phyloP scores from a whole-genome alignment of 2,329 filamentous ascomycete species.

The Didymosphaeria variabile region DNA sequence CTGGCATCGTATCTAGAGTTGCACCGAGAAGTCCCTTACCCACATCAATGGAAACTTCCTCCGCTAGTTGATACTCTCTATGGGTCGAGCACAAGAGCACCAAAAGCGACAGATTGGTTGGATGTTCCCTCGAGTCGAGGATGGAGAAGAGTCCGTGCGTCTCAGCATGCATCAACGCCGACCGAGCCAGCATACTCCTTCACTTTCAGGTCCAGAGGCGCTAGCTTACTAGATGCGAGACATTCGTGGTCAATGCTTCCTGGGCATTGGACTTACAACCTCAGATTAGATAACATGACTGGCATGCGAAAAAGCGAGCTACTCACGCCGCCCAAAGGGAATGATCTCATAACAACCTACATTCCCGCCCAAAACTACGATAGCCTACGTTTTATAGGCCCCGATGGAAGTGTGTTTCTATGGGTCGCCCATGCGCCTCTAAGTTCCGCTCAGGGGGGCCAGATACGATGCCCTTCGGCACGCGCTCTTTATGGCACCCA shows the following conservation, averaged over 20 bases:
- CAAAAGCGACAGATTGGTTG: slow-evolving; percentile 34
- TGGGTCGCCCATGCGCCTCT: slow-evolving; percentile 43
- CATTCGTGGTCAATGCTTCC: slow-evolving; percentile 41
- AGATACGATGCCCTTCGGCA: slow-evolving; percentile 44
- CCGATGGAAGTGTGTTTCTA: slow-evolving; percentile 37
- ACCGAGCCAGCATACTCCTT: slow-evolving; percentile 32
- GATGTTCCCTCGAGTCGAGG: slow-evolving; percentile 30
- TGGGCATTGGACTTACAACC: slow-evolving; percentile 37
- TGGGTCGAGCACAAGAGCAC: slow-evolving; percentile 22
- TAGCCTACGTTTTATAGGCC: slow-evolving; percentile 40
- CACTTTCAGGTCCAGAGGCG: slow-evolving; percentile 35
- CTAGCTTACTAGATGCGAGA: slow-evolving; percentile 36
- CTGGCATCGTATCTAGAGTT: slow-evolving; percentile 38
- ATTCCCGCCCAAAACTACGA: slow-evolving; percentile 44
- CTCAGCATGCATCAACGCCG: slow-evolving; percentile 24
- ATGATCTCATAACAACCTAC: slow-evolving; percentile 38
- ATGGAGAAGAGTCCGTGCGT: slow-evolving; percentile 34
- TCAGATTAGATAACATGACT: slow-evolving; percentile 34
- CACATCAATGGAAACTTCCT: slow-evolving; percentile 40
- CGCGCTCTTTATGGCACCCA: slow-evolving; percentile 39
- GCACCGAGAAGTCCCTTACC: slow-evolving; percentile 41
- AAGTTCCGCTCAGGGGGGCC: slow-evolving; percentile 32
- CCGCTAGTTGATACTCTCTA: slow-evolving; percentile 35
- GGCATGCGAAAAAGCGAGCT: slow-evolving; percentile 38
- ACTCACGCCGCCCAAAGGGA: slow-evolving; percentile 27